phyloP scores from a whole-genome alignment of 306 rosid species.

The Dalbergia cochinchinensis region DNA sequence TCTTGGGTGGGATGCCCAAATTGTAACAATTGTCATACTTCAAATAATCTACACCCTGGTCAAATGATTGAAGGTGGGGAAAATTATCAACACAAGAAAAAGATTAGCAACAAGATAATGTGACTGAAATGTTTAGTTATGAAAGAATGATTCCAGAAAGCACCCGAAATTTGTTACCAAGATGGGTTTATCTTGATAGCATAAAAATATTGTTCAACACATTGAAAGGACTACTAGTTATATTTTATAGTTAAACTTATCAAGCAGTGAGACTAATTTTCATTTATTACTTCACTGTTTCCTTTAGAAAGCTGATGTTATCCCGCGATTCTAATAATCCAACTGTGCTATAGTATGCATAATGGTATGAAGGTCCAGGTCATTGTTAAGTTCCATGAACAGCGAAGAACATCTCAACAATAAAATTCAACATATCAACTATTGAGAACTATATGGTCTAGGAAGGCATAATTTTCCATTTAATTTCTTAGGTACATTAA shows the following conservation, averaged over 20 bases:
- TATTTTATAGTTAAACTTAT: conserved; percentile 13
- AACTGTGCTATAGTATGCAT: neutral
- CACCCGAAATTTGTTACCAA: conserved; percentile 24
- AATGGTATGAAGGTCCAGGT: conserved; percentile 3
- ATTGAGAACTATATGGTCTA: conserved; percentile 2
- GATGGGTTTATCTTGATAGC: neutral
- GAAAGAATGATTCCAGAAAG: conserved; percentile 29
- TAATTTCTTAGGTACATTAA: conserved; percentile 20
- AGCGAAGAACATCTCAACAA: conserved; percentile 16
- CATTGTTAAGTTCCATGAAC: conserved; percentile 21
- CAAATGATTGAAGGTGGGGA: conserved; percentile 29
- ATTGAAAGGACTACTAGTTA: neutral
- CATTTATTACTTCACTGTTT: neutral
- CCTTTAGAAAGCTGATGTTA: conserved; percentile 11
- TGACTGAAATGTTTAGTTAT: conserved; percentile 20
- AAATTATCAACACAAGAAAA: conserved; percentile 18
- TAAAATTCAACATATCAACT: conserved; percentile 24
- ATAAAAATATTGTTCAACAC: conserved; percentile 9
- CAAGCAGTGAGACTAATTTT: conserved; percentile 9
- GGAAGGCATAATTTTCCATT: neutral
- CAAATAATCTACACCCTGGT: conserved; percentile 88
- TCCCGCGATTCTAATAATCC: neutral
- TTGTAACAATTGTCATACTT: conserved; percentile 97
- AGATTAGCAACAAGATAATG: conserved; percentile 6
- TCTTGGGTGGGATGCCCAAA: conserved; percentile 76